Conservation (phyloP, 441 rosid genomes). For the Euphorbia celastroides region DNA sequence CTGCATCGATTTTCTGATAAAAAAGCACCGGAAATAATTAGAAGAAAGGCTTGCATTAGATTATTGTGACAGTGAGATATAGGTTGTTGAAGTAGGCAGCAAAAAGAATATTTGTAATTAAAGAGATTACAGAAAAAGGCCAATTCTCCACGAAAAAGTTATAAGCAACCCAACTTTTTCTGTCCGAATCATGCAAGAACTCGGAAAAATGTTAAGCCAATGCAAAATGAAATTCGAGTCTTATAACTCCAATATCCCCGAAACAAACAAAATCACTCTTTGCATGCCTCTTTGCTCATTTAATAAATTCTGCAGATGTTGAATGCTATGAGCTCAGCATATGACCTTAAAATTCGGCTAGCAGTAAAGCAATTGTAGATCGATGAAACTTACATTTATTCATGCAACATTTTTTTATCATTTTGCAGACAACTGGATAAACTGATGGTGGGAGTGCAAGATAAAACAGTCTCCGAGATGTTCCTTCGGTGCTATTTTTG, state of each 20-base stretch:
- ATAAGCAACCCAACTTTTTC: background rate
- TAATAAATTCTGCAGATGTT: background rate
- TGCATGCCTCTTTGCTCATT: background rate
- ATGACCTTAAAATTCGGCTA: background rate
- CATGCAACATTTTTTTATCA: slow-evolving; percentile 81
- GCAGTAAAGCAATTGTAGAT: background rate
- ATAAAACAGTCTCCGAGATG: slow-evolving; percentile 89
- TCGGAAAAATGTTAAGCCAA: slow-evolving; percentile 8
- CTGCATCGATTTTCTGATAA: background rate
- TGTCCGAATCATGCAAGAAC: background rate
- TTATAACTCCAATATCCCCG: background rate
- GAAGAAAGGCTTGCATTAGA: background rate
- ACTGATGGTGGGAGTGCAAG: slow-evolving; percentile 98
- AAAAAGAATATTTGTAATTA: background rate
- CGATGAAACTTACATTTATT: slow-evolving; percentile 61
- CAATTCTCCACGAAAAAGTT: background rate
- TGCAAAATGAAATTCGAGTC: background rate
- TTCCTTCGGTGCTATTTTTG: slow-evolving; percentile 57
- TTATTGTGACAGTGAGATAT: background rate
- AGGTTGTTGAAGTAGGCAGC: background rate
- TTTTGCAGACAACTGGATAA: slow-evolving; percentile 86
- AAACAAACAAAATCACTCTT: slow-evolving; percentile 1
- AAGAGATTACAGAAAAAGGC: background rate
- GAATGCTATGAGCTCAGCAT: background rate
- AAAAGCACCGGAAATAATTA: background rate